Base-by-base conservation (phyloP, 106 monocot species). In the Amphibolis antarctica region DNA sequence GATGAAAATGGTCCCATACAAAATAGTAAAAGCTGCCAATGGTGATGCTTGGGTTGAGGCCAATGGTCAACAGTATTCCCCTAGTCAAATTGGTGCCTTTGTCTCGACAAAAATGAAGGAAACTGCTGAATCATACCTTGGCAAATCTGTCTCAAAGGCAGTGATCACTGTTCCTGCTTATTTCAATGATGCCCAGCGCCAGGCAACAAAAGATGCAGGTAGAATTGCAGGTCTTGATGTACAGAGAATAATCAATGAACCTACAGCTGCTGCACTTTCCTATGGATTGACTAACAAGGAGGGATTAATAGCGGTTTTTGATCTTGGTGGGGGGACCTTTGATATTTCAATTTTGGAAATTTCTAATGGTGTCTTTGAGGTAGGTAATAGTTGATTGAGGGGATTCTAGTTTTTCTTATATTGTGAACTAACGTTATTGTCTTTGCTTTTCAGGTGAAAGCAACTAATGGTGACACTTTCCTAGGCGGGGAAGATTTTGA, bases 391-490 rank as follows among this genome's bases (percentile, higher is more conserved):
- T 60, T 10, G 27, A 44, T 68, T 9, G 18, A 55, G 19, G 36
- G 45, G 0, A 10, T 2, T 53, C n/a, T 17, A 5, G 17, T 9
- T 25, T 3, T 48, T 1, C 46, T 14, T 4, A 9, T 23, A 20
- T 4, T 23, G 54, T 23, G 19, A 23, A 12, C 50, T 27, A 60
- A 4, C 26, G 10, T 19, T 10, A 52, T 63, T 14, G 43, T 65
- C 14, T 46, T 17, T 12, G 46, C 28, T 55, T 77, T 53, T 42
- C 29, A 89, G 89, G 90, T 86, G 25, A 90, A 90, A 78, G 82
- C 90, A 74, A 90, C 90, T n/a, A 90, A 90, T 66, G 90, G 85
- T 68, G 90, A 90, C 42, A 90, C 90, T 51, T 90, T 90, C 71
- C 71, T 89, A 58, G 84, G 88, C 14, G 88, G 84, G 54, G 88